Evolutionary conservation across 2,329 filamentous ascomycete genomes (phyloP).

Genomic region (Diaporthe longicolla): DNA sequence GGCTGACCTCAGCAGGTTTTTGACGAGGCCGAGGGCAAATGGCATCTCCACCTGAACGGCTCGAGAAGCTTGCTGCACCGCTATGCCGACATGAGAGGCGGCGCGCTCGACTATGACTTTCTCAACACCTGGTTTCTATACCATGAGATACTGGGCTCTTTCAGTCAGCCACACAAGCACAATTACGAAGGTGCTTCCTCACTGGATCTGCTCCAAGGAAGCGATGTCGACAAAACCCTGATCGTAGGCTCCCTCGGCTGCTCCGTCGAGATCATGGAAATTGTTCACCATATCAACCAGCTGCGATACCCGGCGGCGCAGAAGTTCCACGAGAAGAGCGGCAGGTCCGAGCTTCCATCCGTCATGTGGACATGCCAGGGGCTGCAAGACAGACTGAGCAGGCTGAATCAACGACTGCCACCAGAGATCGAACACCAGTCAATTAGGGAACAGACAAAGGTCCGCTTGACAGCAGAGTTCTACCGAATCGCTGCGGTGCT

Average conservation of each 20-base stretch:
- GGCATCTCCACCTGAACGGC: conserved; percentile 60
- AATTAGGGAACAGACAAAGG: conserved; percentile 48
- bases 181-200: conserved; percentile 47
- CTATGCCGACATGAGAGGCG: conserved; percentile 46
- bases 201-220: conserved; percentile 49
- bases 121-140: conserved; percentile 63
- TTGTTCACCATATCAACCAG: conserved; percentile 60
- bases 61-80: conserved; percentile 55
- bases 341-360: conserved; percentile 33
- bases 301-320: conserved; percentile 45
- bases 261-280: conserved; percentile 60
- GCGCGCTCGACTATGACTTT: conserved; percentile 53
- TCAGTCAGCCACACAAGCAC: conserved; percentile 54
- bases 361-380: conserved; percentile 49
- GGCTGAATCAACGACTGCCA: conserved; percentile 49
- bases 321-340: conserved; percentile 3
- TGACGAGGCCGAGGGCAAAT: conserved; percentile 62
- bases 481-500: conserved; percentile 60
- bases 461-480: conserved; percentile 62
- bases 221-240: conserved; percentile 50
- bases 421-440: conserved; percentile 46
- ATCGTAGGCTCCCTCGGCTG: conserved; percentile 64
- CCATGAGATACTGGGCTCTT: conserved; percentile 61
- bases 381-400: conserved; percentile 48
- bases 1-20: conserved; percentile 57